Percentiles rank a stretch among this genome's conserved stretches.
Conservation (phyloP, 2,329 filamentous ascomycete genomes). For the Orbilia ellipsospora region DNA sequence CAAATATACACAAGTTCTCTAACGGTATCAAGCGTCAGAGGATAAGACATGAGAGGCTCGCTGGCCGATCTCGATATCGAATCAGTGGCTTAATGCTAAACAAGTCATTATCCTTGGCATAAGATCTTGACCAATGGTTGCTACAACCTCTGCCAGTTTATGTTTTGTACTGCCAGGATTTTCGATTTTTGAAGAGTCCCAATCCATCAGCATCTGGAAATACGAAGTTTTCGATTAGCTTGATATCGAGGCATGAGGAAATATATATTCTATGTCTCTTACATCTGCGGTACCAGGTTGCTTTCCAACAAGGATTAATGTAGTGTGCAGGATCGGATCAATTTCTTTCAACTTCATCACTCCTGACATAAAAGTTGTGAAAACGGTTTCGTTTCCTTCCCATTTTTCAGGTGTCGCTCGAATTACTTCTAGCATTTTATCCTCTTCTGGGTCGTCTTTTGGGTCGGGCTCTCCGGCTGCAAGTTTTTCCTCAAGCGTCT, state of each 20-base stretch:
- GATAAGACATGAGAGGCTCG: background rate
- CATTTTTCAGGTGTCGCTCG: constrained; percentile 3
- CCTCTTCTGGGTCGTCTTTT: constrained; percentile 58
- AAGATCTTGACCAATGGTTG: constrained; percentile 25
- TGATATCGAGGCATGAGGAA: background rate
- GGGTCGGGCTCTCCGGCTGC: constrained; percentile 60
- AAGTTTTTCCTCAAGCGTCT: constrained; percentile 55
- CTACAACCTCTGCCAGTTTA: constrained; percentile 69
- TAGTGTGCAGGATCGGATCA: constrained; percentile 5
- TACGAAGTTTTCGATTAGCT: background rate
- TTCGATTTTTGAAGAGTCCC: constrained; percentile 68
- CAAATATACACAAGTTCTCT: background rate
- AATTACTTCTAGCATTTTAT: constrained; percentile 55
- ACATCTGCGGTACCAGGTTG: constrained; percentile 60
- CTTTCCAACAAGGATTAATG: constrained; percentile 28
- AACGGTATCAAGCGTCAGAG: background rate
- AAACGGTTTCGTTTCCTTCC: constrained; percentile 25
- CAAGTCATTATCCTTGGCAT: constrained; percentile 28
- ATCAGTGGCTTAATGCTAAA: constrained; percentile 18
- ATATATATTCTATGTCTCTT: constrained; percentile 41
- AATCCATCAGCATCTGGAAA: constrained; percentile 69
- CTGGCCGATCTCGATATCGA: background rate
- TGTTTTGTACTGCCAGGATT: constrained; percentile 70
- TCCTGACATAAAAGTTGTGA: constrained; percentile 41
- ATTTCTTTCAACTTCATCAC: constrained; percentile 30